Base-by-base conservation (phyloP, 208 protist species). In the Acanthamoeba castellanii region DNA sequence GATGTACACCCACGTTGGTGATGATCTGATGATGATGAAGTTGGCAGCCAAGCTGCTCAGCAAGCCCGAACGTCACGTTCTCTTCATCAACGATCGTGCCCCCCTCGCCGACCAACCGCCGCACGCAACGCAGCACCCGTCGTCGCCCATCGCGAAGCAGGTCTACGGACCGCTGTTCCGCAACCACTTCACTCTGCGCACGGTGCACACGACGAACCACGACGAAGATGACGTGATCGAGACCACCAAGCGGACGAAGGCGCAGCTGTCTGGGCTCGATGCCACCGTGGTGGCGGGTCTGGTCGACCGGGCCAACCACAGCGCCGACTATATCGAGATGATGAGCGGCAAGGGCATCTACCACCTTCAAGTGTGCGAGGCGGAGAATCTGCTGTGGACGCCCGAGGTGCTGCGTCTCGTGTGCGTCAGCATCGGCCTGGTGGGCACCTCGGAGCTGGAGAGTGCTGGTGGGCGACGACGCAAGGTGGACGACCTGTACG, bases 321-420 rank as follows among this genome's bases (percentile, higher is more conserved):
- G 78, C 78, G 34, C 22, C 20, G n/a, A 37, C 1, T 52, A 57
- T 37, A 87, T 87, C 42, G 32, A 37, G 11, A 20, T 11, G 50
- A 57, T 87, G 45, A 61, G 78, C 27, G 1, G 42, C 7, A 2
- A 9, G 16, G 50, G 47, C 32, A 52, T 87, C 34, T 57, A 61
- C 78, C 78, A 87, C 37, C 37, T 87, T 11, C 14, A 13, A 22
- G 78, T 87, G 1, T 87, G 78, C 78, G 78, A 87, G 25, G 78
- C 42, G 22, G 78, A 87, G 50, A 87, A 87, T 16, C 50, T 87
- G 22, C 32, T 87, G 1, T 87, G 78, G 78, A 59, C 78, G 7
- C 78, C 78, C 25, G 78, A 87, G 78, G 78, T 87, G 0, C 47
- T 87, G 78, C 78, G 22, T 16, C 27, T 87, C 8, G 27, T 87